Evolutionary conservation across 208 protist species (phyloP), one percentile per base, ranked within the genome.

Genomic region (Trypanosomatidae sp.): DNA sequence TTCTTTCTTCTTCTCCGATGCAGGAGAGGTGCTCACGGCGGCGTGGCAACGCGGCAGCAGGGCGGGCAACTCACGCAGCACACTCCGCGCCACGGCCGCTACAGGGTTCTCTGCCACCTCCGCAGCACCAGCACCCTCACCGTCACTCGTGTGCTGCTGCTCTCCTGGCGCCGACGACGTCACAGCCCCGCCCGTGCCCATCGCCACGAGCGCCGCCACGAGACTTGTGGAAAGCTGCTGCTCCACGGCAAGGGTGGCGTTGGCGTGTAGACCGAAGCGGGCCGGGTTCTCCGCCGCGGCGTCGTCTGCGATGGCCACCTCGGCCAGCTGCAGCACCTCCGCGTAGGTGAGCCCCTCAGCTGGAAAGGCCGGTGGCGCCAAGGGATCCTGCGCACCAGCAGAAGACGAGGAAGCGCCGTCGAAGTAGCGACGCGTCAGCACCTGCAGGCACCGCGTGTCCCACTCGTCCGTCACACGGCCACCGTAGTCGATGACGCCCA

Each of bases 401-500:
- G n/a, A n/a, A n/a, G n/a, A n/a, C n/a, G n/a, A n/a, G n/a, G n/a
- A n/a, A n/a, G n/a, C n/a, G n/a, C n/a, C 71, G 56, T 78, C 82
- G 73, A 97, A 96, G 84, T 91, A 95, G 66, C 88, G 85, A n/a
- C 82, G 69, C 41, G 93, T 83, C 47, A 95, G 89, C 52, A 90
- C 86, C 64, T 91, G 82, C 59, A 98, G 85, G 33, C 87, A 91
- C 22, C 92, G 85, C 13, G 81, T 78, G 74, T 98, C 95, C 76
- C 92, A 88, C 72, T 95, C 88, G 73, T 98, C 95, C 13, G 97
- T 99, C 12, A 99, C 95, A 22, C 95, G 84, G 15, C 97, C 97
- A 62, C 96, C 95, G 76, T 98, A 98, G 86, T 98, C 94, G 56
- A 99, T 97, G 52, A 94, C 85, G 74, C 92, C 95, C 46, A 94